Evolutionary conservation across 2,329 filamentous ascomycete species (phyloP).

Genomic region (Trichoderma asperellum): DNA sequence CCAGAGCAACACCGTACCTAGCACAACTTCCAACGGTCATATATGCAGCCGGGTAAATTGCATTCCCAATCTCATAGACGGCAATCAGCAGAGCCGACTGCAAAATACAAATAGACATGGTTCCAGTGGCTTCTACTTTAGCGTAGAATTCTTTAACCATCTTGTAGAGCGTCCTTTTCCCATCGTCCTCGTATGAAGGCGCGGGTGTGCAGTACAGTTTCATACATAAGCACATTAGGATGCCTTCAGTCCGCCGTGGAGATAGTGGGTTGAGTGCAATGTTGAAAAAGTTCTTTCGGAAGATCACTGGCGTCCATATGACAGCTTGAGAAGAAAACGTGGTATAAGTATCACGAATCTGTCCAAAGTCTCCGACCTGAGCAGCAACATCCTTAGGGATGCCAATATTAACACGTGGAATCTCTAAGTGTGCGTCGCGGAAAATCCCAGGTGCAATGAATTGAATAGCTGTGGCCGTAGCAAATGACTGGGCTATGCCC

Average conservation of each 20-base stretch:
- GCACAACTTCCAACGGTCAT: constrained; percentile 12
- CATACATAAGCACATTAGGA: constrained; percentile 5
- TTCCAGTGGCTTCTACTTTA: neutral
- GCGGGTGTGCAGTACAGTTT: constrained; percentile 5
- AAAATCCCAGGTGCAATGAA: constrained; percentile 7
- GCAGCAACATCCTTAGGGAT: neutral
- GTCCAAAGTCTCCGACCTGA: neutral
- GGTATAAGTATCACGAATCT: neutral
- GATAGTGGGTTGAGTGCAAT: constrained; percentile 1
- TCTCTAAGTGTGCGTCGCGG: constrained; percentile 1
- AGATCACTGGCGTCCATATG: constrained; percentile 1
- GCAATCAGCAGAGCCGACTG: constrained; percentile 6
- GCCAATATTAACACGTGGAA: neutral
- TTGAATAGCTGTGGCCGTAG: neutral
- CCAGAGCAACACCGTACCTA: neutral
- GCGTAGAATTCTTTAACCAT: neutral
- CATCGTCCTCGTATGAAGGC: neutral
- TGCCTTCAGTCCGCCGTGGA: constrained; percentile 2
- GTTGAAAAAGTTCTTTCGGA: neutral
- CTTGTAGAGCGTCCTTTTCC: neutral
- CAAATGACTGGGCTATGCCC: neutral
- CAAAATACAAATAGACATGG: constrained; percentile 1
- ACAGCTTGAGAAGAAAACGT: neutral
- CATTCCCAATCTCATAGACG: constrained; percentile 10
- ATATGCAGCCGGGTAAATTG: constrained; percentile 7